Base-by-base conservation (phyloP, 441 rosid species). In the Capsella rubella region DNA sequence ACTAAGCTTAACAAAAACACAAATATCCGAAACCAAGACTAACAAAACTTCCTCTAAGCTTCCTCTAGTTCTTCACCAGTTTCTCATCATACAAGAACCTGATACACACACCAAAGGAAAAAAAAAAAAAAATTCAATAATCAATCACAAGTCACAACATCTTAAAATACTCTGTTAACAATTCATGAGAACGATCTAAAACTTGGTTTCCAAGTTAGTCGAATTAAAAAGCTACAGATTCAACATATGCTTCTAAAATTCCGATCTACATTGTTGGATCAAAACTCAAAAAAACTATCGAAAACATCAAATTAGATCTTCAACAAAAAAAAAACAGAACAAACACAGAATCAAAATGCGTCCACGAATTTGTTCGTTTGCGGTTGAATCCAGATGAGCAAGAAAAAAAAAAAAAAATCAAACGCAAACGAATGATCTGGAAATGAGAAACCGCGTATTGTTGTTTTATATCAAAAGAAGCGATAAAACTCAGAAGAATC, bases 291-390 rank as follows among this genome's bases (percentile, higher is more conserved):
- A 46, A 55, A 62, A 57, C 54, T 37, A 70, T 64, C 35, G 4
- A 21, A 35, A 67, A 74, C 66, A 62, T 32, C 64, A 71, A 49
- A 76, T 54, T 58, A 81, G 84, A 84, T 84, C 83, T 77, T 77
- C 64, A 64, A 52, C 3, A 46, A 16, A 42, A 28, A 14, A 67
- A 29, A 2, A 29, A 3, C 15, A 62, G 0, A 0, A 45, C 3
- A 5, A 28, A 35, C 0, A 56, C 52, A 27, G 21, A 55, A 71
- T 70, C 67, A 27, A 1, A 71, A 63, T 16, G 47, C 43, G 53
- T 73, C 34, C 40, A 29, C 18, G 15, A 49, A 70, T 51, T 21
- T 11, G 13, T 8, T 11, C 46, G 5, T 46, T 42, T 31, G 5
- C 31, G 6, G 1, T 52, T 47, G 25, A 64, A 75, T 67, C 43